Evolutionary conservation across 768 basidiomycete genomes (phyloP).

Genomic region (Kockovaella imperatae): DNA sequence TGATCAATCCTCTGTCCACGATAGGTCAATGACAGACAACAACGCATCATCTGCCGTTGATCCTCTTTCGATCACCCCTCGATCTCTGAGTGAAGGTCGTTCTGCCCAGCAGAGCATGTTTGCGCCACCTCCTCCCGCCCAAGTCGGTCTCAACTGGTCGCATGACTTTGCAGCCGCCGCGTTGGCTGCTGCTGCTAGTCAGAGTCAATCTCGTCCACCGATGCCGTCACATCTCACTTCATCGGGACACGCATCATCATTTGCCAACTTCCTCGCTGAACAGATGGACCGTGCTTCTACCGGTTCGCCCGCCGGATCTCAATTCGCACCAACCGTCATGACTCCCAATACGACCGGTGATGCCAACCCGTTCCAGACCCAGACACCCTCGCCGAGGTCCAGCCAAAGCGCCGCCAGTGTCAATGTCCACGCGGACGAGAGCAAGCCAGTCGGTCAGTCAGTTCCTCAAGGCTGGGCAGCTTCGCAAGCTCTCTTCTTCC

Average conservation of each 20-base stretch:
- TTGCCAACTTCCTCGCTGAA: conserved; percentile 20
- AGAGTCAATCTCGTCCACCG: background rate
- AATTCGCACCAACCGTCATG: conserved; percentile 1
- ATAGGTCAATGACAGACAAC: conserved; percentile 24
- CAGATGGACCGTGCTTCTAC: conserved; percentile 7
- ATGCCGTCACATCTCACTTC: conserved; percentile 2
- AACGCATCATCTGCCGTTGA: conserved; percentile 3
- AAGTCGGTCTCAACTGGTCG: conserved; percentile 23
- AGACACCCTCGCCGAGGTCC: conserved; percentile 26
- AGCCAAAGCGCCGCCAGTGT: conserved; percentile 5
- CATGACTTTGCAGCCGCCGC: conserved; percentile 20
- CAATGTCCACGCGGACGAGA: background rate
- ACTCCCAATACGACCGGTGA: conserved; percentile 19
- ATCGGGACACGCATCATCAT: too few relatives aligned
- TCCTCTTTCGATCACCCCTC: too few relatives aligned
- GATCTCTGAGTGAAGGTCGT: conserved; percentile 4
- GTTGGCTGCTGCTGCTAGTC: background rate
- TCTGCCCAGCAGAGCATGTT: too few relatives aligned
- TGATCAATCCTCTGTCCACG: conserved; percentile 17
- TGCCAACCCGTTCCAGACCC: conserved; percentile 4
- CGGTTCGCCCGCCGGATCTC: conserved; percentile 9
- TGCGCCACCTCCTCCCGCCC: conserved; percentile 2
- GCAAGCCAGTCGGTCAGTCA: background rate
- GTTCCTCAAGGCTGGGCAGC: background rate
- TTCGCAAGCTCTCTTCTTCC: conserved; percentile 15